A percentile compares a stretch with the other conserved stretches of the same genome.
Conservation (phyloP, 2,329 filamentous ascomycete genomes). For the Scedosporium boydii region DNA sequence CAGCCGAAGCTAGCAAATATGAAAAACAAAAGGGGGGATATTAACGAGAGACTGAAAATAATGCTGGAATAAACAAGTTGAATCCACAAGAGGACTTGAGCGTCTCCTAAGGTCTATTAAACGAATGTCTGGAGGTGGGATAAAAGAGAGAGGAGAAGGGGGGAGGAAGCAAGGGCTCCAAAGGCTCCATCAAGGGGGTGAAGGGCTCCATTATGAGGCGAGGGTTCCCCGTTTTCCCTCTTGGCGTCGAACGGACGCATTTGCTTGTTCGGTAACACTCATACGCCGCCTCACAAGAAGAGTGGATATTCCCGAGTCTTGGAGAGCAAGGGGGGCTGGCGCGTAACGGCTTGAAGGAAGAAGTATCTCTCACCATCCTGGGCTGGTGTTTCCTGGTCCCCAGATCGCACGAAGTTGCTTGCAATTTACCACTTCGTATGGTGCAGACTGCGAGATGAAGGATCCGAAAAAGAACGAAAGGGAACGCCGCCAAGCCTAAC, state of each 20-base stretch:
- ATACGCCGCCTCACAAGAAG: background rate
- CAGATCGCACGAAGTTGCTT: too few species aligned
- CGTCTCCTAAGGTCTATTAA: background rate
- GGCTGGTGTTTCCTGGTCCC: background rate
- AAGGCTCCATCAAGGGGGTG: background rate
- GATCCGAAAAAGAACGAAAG: background rate
- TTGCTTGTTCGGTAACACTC: background rate
- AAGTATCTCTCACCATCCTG: background rate
- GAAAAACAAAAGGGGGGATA: background rate
- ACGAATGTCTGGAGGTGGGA: background rate
- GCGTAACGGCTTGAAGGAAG: background rate
- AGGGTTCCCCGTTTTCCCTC: background rate
- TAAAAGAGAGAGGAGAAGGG: background rate
- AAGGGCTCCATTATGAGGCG: background rate
- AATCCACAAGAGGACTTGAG: background rate
- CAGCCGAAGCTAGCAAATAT: background rate
- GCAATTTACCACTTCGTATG: too few species aligned
- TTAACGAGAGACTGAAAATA: constrained; percentile 3
- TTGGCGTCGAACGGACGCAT: background rate
- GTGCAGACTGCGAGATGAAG: too few species aligned
- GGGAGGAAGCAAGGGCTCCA: background rate
- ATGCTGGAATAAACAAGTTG: background rate
- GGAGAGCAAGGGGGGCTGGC: background rate
- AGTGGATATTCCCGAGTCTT: background rate
- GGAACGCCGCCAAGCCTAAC: background rate